Evolutionary conservation across 768 basidiomycete species (phyloP).

Genomic region (Fomitopsis pulvina): DNA sequence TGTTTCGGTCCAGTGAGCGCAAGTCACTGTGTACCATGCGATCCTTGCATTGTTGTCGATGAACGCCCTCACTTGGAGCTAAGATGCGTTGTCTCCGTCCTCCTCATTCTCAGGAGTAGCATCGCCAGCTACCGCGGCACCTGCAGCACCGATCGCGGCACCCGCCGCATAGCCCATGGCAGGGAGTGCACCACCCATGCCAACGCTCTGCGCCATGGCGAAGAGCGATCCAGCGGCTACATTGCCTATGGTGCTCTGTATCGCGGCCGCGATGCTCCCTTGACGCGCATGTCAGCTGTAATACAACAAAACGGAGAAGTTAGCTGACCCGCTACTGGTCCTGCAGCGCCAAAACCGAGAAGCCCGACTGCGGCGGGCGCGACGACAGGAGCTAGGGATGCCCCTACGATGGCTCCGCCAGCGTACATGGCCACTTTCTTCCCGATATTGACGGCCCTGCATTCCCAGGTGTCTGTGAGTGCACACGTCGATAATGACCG

Average conservation of each 20-base stretch:
- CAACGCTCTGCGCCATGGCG: slow-evolving; percentile 4
- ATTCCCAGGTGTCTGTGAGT: too few relatives aligned
- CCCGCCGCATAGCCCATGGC: neutral
- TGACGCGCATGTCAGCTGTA: neutral
- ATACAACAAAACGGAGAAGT: neutral
- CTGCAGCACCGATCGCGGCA: neutral
- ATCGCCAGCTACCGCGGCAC: neutral
- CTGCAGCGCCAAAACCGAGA: neutral
- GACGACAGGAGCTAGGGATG: neutral
- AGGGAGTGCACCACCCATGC: slow-evolving; percentile 9
- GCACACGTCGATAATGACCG: too few relatives aligned
- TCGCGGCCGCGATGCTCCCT: slow-evolving; percentile 8
- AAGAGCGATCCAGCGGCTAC: slow-evolving; percentile 9
- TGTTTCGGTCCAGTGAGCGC: too few relatives aligned
- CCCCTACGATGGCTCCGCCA: neutral
- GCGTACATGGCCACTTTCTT: neutral
- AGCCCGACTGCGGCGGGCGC: neutral
- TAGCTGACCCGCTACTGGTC: neutral
- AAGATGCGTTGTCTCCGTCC: neutral
- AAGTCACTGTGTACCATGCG: too few relatives aligned
- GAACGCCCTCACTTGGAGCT: neutral
- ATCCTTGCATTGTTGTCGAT: too few relatives aligned
- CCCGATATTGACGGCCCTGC: too few relatives aligned
- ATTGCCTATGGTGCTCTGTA: slow-evolving; percentile 9
- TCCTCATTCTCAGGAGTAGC: neutral